Evolutionary conservation across 495 filamentous ascomycete genomes (phyloP).

Genomic region (Aspergillus biplanus): DNA sequence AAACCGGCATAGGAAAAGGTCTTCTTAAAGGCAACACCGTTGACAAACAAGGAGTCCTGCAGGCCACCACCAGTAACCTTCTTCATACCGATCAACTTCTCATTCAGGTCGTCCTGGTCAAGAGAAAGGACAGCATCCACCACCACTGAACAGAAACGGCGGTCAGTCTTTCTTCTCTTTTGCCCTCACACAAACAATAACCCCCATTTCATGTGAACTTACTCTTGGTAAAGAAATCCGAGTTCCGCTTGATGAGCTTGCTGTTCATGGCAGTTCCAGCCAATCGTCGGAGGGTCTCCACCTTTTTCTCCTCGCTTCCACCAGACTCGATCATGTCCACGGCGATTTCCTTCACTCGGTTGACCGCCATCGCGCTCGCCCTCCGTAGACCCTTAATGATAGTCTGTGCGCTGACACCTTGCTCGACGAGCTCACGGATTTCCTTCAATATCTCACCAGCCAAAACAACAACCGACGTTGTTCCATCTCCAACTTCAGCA

Average conservation of each 20-base stretch:
- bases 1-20: slow-evolving; percentile 99
- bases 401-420: slow-evolving; percentile 94
- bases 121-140: slow-evolving; percentile 96
- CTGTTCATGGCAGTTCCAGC: slow-evolving; percentile 99
- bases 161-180: slow-evolving; percentile 20
- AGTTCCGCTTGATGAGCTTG: slow-evolving; percentile 97
- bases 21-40: slow-evolving; percentile 99
- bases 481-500: slow-evolving; percentile 97
- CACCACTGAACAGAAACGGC: slow-evolving; percentile 67
- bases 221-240: slow-evolving; percentile 98
- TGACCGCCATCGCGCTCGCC: slow-evolving; percentile 89
- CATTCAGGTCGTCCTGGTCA: slow-evolving; percentile 96
- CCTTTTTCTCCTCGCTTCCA: slow-evolving; percentile 74
- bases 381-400: slow-evolving; percentile 95
- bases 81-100: slow-evolving; percentile 97
- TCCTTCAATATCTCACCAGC: slow-evolving; percentile 97
- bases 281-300: slow-evolving; percentile 86
- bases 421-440: slow-evolving; percentile 90
- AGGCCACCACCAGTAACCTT: slow-evolving; percentile 96
- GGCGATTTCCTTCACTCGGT: slow-evolving; percentile 98
- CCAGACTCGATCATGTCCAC: slow-evolving; percentile 66
- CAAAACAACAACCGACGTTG: slow-evolving; percentile 93
- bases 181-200: slow-evolving; percentile 5
- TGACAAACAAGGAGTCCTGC: slow-evolving; percentile 95
- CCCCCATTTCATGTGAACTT: slow-evolving; percentile 32